These are phyloP conservation scores for Vicia villosa DNA, from an alignment of 306 rosid genomes.

Conservation along the genomic window DNA sequence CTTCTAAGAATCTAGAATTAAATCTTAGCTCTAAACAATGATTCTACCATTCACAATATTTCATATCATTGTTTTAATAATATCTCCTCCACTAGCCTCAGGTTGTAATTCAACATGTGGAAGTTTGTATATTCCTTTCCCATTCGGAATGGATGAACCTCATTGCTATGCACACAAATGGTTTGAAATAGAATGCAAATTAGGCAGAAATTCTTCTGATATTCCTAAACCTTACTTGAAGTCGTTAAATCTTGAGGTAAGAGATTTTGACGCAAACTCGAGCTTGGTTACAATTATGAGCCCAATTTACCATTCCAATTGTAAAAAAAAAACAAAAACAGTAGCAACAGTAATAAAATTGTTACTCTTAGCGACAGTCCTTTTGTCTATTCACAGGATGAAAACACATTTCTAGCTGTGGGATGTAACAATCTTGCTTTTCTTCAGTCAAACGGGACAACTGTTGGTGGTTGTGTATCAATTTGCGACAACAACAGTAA, in stretches of 20 bases:
- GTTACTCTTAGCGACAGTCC: constrained; percentile 29
- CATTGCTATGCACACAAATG: constrained; percentile 32
- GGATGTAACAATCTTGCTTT: constrained; percentile 37
- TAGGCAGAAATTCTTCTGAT: too few relatives aligned
- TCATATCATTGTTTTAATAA: neutral
- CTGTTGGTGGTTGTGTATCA: constrained; percentile 42
- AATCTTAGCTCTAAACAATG: constrained; percentile 18
- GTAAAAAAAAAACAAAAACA: neutral
- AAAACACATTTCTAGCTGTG: constrained; percentile 21
- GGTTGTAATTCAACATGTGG: constrained; percentile 44
- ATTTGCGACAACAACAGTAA: constrained; percentile 11
- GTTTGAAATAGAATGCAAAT: constrained; percentile 49
- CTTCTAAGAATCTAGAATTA: neutral
- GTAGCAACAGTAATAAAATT: too few relatives aligned
- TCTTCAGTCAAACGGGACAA: constrained; percentile 26
- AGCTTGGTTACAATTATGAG: neutral
- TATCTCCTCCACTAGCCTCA: neutral
- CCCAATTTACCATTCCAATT: constrained; percentile 25
- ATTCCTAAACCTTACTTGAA: constrained; percentile 28
- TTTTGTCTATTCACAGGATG: constrained; percentile 29
- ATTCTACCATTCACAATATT: constrained; percentile 1
- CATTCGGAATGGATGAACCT: constrained; percentile 48
- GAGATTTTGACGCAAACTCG: accelerated
- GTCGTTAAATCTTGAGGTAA: constrained; percentile 28
- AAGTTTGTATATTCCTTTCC: constrained; percentile 26